A percentile compares a stretch with the other conserved stretches of the same genome.
These are phyloP conservation scores for Agrocybe pediades DNA, from an alignment of 768 basidiomycete species.

Conservation along the genomic window DNA sequence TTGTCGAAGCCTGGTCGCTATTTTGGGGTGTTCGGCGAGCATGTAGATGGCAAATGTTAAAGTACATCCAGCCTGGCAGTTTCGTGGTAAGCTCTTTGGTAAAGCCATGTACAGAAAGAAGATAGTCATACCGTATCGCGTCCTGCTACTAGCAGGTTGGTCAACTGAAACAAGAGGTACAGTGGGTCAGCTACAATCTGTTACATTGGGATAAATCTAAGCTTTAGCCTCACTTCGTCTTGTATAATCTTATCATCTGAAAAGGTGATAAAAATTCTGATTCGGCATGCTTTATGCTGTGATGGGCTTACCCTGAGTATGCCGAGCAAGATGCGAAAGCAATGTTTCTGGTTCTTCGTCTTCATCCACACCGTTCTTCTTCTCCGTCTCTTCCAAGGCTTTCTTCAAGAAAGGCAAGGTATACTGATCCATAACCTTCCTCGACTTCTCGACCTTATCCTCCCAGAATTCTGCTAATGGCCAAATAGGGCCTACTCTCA, in stretches of 20 bases:
- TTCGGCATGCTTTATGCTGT: neutral
- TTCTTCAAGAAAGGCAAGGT: slow-evolving; percentile 16
- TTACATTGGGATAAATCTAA: neutral
- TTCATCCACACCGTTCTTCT: neutral
- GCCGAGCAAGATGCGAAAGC: slow-evolving; percentile 14
- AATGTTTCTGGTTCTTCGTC: slow-evolving; percentile 7
- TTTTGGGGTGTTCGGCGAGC: slow-evolving; percentile 41
- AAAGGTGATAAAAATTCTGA: neutral
- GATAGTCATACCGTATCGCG: slow-evolving; percentile 46
- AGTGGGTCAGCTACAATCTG: neutral
- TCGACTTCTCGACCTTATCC: slow-evolving; percentile 39
- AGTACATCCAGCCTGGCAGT: slow-evolving; percentile 37
- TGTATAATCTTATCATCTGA: slow-evolving; percentile 35
- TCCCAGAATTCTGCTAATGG: slow-evolving; percentile 51
- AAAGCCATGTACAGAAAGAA: neutral
- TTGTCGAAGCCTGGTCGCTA: slow-evolving; percentile 36
- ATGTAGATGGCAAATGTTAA: slow-evolving; percentile 45
- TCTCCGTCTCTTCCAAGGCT: slow-evolving; percentile 13
- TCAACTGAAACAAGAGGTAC: slow-evolving; percentile 14
- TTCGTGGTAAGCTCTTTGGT: neutral
- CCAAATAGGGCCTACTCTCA: slow-evolving; percentile 42
- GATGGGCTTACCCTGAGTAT: slow-evolving; percentile 36
- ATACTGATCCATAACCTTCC: slow-evolving; percentile 36
- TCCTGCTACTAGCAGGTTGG: slow-evolving; percentile 60
- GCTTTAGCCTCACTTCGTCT: slow-evolving; percentile 38